Conservation (phyloP, 495 filamentous ascomycete genomes). For the Lophiostoma macrostomum region DNA sequence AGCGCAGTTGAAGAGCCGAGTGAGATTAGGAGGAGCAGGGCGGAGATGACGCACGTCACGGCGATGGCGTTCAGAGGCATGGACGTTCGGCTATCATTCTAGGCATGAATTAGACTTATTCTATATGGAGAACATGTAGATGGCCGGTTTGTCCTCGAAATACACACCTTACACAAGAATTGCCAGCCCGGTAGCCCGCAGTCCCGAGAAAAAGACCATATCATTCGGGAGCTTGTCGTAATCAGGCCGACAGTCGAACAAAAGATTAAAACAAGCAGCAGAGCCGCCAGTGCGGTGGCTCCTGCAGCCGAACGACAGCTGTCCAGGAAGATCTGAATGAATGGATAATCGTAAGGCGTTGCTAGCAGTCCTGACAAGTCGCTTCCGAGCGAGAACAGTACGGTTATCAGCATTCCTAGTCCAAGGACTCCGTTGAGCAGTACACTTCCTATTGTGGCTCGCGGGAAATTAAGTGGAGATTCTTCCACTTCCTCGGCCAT, state of each 20-base stretch:
- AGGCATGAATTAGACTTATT: no score
- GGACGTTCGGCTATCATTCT: constrained; percentile 39
- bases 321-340: not conserved
- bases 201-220: constrained; percentile 58
- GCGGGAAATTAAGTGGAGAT: not conserved
- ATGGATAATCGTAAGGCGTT: not conserved
- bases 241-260: constrained; percentile 47
- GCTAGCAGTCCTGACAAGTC: not conserved
- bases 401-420: not conserved
- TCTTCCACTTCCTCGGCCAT: not conserved
- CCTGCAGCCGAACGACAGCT: not conserved
- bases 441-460: not conserved
- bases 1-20: constrained; percentile 56
- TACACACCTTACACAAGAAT: constrained; percentile 21
- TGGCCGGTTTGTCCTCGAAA: no score
- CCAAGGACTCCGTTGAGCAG: not conserved
- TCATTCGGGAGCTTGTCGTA: constrained; percentile 54
- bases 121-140: no score
- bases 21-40: constrained; percentile 56
- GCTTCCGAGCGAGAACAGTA: not conserved
- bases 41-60: constrained; percentile 47
- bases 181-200: constrained; percentile 52
- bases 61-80: constrained; percentile 53
- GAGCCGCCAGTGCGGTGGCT: not conserved
- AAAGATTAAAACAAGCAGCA: not conserved